Percentiles rank a stretch among this genome's conserved stretches.
Conservation (phyloP, 345 rosid species). For the Populus alba region DNA sequence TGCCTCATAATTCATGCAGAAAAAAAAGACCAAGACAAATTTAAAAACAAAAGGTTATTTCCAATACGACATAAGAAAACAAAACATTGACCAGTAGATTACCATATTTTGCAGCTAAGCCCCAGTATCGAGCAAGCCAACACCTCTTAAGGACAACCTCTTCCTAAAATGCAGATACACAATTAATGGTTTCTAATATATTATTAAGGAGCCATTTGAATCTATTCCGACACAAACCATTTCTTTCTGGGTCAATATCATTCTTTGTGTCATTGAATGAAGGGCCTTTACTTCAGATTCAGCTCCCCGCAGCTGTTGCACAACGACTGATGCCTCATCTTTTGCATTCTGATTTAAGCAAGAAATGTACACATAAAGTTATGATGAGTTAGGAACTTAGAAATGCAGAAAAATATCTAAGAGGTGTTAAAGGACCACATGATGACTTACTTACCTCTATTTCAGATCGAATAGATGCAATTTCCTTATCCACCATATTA, state of each 20-base stretch:
- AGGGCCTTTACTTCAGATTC: conserved; percentile 36
- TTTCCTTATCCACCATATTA: conserved; percentile 25
- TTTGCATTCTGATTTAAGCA: conserved; percentile 22
- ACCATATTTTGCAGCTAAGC: conserved; percentile 89
- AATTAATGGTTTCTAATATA: conserved; percentile 12
- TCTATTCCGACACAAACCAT: conserved; percentile 21
- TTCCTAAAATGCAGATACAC: conserved; percentile 59
- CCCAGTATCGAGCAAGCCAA: conserved; percentile 99
- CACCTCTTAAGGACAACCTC: conserved; percentile 99
- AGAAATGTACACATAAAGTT: not conserved
- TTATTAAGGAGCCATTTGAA: not conserved
- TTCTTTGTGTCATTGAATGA: conserved; percentile 33
- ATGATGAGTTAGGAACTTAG: not conserved
- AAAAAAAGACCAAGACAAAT: not conserved
- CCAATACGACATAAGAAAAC: conserved; percentile 6
- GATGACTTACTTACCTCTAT: conserved; percentile 16
- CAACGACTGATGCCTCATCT: conserved; percentile 26
- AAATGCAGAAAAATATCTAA: not conserved
- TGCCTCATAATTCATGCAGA: conserved; percentile 2
- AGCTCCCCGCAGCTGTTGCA: conserved; percentile 30
- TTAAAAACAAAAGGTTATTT: not conserved
- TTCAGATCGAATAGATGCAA: conserved; percentile 21
- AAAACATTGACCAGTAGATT: conserved; percentile 12
- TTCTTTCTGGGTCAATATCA: conserved; percentile 36
- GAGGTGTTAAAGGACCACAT: not conserved